phyloP scores from a whole-genome alignment of 805 yeast genomes.

The Kodamaea lidongshanica region DNA sequence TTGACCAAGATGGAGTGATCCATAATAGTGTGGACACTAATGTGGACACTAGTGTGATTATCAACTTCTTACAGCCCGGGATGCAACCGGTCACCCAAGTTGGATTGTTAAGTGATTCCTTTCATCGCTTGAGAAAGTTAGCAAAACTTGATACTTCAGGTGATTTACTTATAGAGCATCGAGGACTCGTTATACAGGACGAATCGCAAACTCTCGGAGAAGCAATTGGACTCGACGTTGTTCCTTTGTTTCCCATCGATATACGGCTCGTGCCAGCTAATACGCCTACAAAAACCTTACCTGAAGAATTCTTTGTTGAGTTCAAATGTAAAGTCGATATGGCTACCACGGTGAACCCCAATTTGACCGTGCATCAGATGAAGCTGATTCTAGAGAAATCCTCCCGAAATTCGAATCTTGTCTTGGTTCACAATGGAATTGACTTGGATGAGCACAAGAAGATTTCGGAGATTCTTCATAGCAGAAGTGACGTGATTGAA shows the following conservation, averaged over 20 bases:
- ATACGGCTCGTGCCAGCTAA: slow-evolving; percentile 4
- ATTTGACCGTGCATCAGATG: slow-evolving; percentile 5
- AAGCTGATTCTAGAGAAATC: slow-evolving; percentile 4
- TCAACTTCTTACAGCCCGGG: too few relatives aligned
- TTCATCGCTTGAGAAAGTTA: too few relatives aligned
- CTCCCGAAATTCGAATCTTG: too few relatives aligned
- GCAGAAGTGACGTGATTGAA: too few relatives aligned
- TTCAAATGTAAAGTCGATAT: slow-evolving; percentile 3
- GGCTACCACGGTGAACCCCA: slow-evolving; percentile 4
- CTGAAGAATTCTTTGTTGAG: neutral
- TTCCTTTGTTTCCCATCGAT: slow-evolving; percentile 5
- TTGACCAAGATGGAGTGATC: too few relatives aligned
- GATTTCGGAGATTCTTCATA: too few relatives aligned
- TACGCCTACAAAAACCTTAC: slow-evolving; percentile 1
- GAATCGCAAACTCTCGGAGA: slow-evolving; percentile 3
- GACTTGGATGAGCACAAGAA: too few relatives aligned
- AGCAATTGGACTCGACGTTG: slow-evolving; percentile 4
- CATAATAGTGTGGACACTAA: too few relatives aligned
- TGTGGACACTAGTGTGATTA: too few relatives aligned
- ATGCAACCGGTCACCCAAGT: too few relatives aligned
- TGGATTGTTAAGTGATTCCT: too few relatives aligned
- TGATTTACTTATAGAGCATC: slow-evolving; percentile 2
- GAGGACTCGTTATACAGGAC: slow-evolving; percentile 1
- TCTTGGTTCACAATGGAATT: too few relatives aligned
- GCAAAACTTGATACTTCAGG: neutral